These are phyloP conservation scores for Hippophae rhamnoides DNA, from an alignment of 306 rosid species.

Conservation along the genomic window DNA sequence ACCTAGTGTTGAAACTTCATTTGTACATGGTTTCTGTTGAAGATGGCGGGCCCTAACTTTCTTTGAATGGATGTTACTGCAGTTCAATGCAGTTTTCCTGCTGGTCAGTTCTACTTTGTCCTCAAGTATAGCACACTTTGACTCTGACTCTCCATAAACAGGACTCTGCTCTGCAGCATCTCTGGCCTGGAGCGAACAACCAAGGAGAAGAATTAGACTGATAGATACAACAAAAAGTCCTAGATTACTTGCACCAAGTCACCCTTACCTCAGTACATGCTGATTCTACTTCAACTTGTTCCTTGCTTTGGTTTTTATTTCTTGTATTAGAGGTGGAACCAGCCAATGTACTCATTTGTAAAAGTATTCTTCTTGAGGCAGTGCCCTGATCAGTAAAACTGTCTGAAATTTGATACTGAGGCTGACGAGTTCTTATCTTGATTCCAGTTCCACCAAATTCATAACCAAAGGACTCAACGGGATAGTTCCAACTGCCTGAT, in stretches of 20 bases:
- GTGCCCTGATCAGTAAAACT: conserved; percentile 17
- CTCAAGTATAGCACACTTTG: background rate
- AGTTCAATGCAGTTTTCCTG: background rate
- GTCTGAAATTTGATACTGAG: conserved; percentile 10
- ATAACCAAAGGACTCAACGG: background rate
- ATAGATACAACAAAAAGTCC: background rate
- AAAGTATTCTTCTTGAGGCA: conserved; percentile 32
- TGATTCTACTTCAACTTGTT: conserved; percentile 27
- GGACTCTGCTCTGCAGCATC: conserved; percentile 12
- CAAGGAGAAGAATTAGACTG: background rate
- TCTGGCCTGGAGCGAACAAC: conserved; percentile 18
- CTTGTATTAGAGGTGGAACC: background rate
- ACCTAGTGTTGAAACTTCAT: conserved; percentile 4
- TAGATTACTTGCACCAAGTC: background rate
- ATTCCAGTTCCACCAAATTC: conserved; percentile 18
- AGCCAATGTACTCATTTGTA: background rate
- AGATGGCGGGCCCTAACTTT: conserved; percentile 16
- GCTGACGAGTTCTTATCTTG: conserved; percentile 21
- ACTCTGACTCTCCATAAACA: conserved; percentile 5
- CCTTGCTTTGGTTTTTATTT: conserved; percentile 3
- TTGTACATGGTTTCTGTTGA: conserved; percentile 8
- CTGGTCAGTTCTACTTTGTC: conserved; percentile 6
- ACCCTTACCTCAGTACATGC: conserved; percentile 20
- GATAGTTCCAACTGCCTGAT: background rate
- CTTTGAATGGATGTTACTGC: conserved; percentile 16